phyloP scores from a whole-genome alignment of 2,329 filamentous ascomycete species.

The Cladophialophora psammophila region DNA sequence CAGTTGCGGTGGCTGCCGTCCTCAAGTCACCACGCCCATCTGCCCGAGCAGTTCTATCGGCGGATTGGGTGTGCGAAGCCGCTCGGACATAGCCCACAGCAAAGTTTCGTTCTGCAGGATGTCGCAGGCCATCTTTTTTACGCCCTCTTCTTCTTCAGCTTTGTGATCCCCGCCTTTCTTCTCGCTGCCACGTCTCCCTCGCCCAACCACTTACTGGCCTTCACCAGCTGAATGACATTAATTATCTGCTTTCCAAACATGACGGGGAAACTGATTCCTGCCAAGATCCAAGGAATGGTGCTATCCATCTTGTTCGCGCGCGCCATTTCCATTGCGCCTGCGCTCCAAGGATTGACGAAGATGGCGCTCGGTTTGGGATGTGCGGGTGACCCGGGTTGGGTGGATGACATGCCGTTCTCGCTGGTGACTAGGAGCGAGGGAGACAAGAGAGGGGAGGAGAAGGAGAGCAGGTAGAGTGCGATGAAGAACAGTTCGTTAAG shows the following conservation, averaged over 20 bases:
- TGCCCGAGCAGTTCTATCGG: neutral
- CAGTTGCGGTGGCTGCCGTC: neutral
- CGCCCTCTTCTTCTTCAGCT: conserved; percentile 30
- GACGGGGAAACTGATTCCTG: conserved; percentile 79
- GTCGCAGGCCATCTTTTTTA: neutral
- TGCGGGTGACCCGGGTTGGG: conserved; percentile 71
- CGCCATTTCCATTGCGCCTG: conserved; percentile 88
- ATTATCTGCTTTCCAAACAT: conserved; percentile 93
- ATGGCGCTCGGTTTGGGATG: conserved; percentile 73
- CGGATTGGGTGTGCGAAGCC: neutral
- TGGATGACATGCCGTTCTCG: conserved; percentile 60
- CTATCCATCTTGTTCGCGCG: conserved; percentile 92
- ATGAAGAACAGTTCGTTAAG: conserved; percentile 98
- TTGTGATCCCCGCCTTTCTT: conserved; percentile 53
- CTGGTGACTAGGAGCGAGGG: conserved; percentile 73
- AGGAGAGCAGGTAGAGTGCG: conserved; percentile 94
- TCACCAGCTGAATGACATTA: conserved; percentile 92
- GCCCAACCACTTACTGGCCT: conserved; percentile 89
- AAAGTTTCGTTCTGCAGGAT: neutral
- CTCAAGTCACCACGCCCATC: neutral
- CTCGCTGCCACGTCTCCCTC: conserved; percentile 82
- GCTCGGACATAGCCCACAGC: neutral
- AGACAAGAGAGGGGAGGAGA: conserved; percentile 87
- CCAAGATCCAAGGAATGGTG: conserved; percentile 78
- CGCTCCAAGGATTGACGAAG: conserved; percentile 89